Conservation (phyloP, 768 basidiomycete genomes). For the Nidula microcarpa region DNA sequence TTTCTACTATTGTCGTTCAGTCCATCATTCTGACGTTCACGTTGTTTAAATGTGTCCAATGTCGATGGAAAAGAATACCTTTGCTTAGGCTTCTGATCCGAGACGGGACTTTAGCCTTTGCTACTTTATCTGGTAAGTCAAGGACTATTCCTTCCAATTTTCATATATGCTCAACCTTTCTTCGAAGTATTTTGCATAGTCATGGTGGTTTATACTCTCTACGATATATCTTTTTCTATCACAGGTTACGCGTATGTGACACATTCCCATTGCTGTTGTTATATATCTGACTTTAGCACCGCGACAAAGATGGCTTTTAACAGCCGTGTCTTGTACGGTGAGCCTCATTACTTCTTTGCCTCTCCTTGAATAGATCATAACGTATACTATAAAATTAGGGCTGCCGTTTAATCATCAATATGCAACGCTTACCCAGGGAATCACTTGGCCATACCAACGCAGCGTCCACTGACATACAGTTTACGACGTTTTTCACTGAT, state of each 20-base stretch:
- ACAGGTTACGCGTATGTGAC: slow-evolving; percentile 17
- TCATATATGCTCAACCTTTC: background rate
- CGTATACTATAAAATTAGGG: slow-evolving; percentile 8
- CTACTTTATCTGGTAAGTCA: slow-evolving; percentile 14
- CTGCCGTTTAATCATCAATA: slow-evolving; percentile 20
- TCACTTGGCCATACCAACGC: background rate
- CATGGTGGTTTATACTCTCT: slow-evolving; percentile 13
- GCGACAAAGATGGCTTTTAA: slow-evolving; percentile 16
- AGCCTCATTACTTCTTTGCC: background rate
- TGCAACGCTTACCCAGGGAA: slow-evolving; percentile 6
- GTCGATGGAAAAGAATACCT: slow-evolving; percentile 13
- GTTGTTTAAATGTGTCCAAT: slow-evolving; percentile 13
- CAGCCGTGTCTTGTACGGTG: slow-evolving; percentile 15
- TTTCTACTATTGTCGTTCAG: slow-evolving; percentile 15
- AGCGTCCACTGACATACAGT: slow-evolving; percentile 10
- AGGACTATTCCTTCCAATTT: background rate
- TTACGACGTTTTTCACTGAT: slow-evolving; percentile 14
- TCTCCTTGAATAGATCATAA: background rate
- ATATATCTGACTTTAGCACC: background rate
- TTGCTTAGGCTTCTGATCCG: slow-evolving; percentile 17
- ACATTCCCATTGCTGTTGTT: background rate
- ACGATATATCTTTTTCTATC: slow-evolving; percentile 10
- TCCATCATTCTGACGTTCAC: slow-evolving; percentile 12
- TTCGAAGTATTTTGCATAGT: slow-evolving; percentile 12
- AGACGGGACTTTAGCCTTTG: slow-evolving; percentile 19